Evolutionary conservation across 2,329 filamentous ascomycete species (phyloP), one percentile per base, ranked within the genome.

Genomic region (Penicillium psychrosexuale): DNA sequence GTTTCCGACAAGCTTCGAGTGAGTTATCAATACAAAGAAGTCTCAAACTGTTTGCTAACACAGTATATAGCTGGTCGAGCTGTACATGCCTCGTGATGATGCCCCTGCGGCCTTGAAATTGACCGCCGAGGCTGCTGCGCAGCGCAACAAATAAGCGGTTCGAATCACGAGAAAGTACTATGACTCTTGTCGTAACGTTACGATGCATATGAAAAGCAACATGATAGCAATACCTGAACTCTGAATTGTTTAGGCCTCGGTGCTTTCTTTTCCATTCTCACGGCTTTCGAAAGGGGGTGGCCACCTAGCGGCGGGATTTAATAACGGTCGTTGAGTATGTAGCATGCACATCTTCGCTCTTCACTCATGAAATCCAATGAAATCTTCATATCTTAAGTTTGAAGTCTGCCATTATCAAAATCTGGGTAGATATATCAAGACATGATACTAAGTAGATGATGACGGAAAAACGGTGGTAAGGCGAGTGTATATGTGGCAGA

Each of bases 1-100:
- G 82, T 80, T 39, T 78, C 81, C 8, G 78, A 70, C 24, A 72
- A 69, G 57, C 67, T 80, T 52, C 76, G 76, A 66, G 75, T 76
- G 60, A 61, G 68, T 63, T 15, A 13, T 22, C 31, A 17, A 46
- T 28, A 19, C 22, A 3, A 13, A 1, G 5, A 17, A 17, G 2
- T 40, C 13, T 19, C 38, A 31, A 47, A n/a, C 8, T 22, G 8
- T 62, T 51, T 51, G 44, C 60, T 67, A 54, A 66, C 51, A 44
- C 39, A 77, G 9, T 44, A 67, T 87, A 61, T 80, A 91, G 71
- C 85, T 95, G 68, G 90, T 95, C 39, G 91, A 95, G 78, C 67
- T 95, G 47, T 87, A 90, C 66, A 90, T 95, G 84, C 86, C 85
- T 9, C 87, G 83, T 73, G 82, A 91, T 57, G 90, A 95, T 73